Base-by-base conservation (phyloP, 768 basidiomycete genomes). In the Termitomyces sp. region DNA sequence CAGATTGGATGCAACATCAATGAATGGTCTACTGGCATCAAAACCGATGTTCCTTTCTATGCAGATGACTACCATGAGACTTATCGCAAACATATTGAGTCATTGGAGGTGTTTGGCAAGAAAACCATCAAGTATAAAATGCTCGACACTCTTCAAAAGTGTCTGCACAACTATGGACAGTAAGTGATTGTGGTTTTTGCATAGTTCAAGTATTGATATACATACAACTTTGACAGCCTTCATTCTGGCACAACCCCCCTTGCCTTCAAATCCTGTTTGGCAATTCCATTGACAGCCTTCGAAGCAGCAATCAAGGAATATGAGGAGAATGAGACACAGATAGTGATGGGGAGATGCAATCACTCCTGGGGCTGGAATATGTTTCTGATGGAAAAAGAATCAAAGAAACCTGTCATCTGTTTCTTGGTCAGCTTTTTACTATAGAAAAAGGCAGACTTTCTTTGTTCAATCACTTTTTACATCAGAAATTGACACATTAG, bases 1-100 rank as follows among this genome's bases (percentile, higher is more conserved):
- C 10, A 55, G 51, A 28, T 60, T 53, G 52, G 54, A 56, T 50
- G 39, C 39, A 60, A 41, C 45, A 57, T 62, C 45, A 31, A 58
- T 41, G 50, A 48, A 49, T 44, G 58, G 49, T 22, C 20, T 0
- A 52, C 53, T 0, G 54, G 54, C 1, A 44, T 24, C n/a, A 60
- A 56, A 34, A 56, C 54, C 0, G 49, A 60, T 15, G 20, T 51
- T 24, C 7, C 48, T 6, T 56, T 55, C 54, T 54, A 54, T 42
- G 48, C 31, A 0, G 54, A 55, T 28, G 46, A 60, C 33, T 60
- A 60, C 8, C 6, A 12, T 15, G 13, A 26, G 16, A 50, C 16
- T 3, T 60, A 60, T 15, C 9, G 12, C 2, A 55, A 57, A 20
- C 49, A 57, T 33, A 57, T 57, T 26, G 49, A 50, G 29, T 51